Evolutionary conservation across 129 eudicot species (phyloP), one percentile per base, ranked within the genome.

Genomic region (Helianthus tuberosus): DNA sequence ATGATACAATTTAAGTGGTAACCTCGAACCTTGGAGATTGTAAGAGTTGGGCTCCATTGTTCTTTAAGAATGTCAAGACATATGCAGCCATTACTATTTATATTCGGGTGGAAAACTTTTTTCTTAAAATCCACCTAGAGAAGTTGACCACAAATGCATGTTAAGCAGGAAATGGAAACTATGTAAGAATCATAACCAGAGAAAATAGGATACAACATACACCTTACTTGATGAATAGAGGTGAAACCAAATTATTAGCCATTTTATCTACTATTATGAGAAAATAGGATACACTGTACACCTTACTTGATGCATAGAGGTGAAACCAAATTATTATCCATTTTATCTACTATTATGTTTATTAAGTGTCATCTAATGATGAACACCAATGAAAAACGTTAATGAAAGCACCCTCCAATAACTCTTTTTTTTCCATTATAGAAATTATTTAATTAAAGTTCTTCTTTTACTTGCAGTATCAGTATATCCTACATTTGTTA

Each of bases 1-100:
- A n/a, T n/a, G n/a, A n/a, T n/a, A n/a, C n/a, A n/a, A n/a, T n/a
- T n/a, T n/a, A n/a, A n/a, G n/a, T n/a, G n/a, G n/a, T n/a, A n/a
- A n/a, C n/a, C n/a, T n/a, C n/a, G n/a, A n/a, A n/a, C n/a, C n/a
- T n/a, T n/a, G n/a, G n/a, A n/a, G n/a, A n/a, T n/a, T n/a, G n/a
- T n/a, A n/a, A n/a, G n/a, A n/a, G n/a, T n/a, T n/a, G n/a, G n/a
- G n/a, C n/a, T n/a, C n/a, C n/a, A n/a, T n/a, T n/a, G n/a, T n/a
- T n/a, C n/a, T n/a, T n/a, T n/a, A n/a, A n/a, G n/a, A 66, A 85
- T 85, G 72, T 85, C 89, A 61, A 85, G 86, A 50, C 86, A 85
- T 62, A 85, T 85, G 86, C 89, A 75, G 38, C 89, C 89, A n/a
- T 85, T 85, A 73, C 89, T 85, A 52, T 82, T 85, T 74, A 81